Percentiles rank a stretch among this genome's conserved stretches.
phyloP scores from a whole-genome alignment of 1,284 basidiomycete species.

The Sanghuangporus sanghuang region DNA sequence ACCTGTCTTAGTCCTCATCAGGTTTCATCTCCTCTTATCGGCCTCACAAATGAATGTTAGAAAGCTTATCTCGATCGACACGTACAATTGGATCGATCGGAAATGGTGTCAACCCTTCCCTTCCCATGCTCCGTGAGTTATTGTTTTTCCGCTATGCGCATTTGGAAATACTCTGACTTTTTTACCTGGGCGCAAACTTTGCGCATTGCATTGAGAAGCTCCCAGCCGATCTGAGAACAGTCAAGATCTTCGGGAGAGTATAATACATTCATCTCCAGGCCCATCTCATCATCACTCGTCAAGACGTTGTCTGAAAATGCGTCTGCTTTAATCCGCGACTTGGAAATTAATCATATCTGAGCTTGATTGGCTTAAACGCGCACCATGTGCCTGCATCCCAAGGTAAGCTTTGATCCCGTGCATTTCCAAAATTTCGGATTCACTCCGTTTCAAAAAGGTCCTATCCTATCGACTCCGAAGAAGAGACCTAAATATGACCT shows the following conservation, averaged over 20 bases:
- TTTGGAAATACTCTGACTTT: not conserved
- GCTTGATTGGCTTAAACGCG: not conserved
- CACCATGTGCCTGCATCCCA: not conserved
- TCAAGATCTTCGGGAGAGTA: not conserved
- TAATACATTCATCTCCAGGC: not conserved
- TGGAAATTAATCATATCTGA: not conserved
- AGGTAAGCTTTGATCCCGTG: not conserved
- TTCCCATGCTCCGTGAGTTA: not conserved
- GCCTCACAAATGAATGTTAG: not conserved
- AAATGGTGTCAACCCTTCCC: not conserved
- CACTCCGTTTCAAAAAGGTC: not conserved
- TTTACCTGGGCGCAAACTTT: not conserved
- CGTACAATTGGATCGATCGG: not conserved
- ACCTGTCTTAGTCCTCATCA: not conserved
- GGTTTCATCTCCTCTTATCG: not conserved
- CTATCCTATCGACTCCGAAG: not conserved
- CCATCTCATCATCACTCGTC: not conserved
- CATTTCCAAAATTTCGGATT: not conserved
- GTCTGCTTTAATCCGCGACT: not conserved
- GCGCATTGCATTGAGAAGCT: not conserved
- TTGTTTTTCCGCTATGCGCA: not conserved
- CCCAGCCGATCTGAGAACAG: not conserved
- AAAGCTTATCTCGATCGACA: conserved; percentile 5
- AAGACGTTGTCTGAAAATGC: not conserved
- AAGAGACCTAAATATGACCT: not conserved